Evolutionary conservation across 495 filamentous ascomycete species (phyloP).

Genomic region (Tuber calosporum): DNA sequence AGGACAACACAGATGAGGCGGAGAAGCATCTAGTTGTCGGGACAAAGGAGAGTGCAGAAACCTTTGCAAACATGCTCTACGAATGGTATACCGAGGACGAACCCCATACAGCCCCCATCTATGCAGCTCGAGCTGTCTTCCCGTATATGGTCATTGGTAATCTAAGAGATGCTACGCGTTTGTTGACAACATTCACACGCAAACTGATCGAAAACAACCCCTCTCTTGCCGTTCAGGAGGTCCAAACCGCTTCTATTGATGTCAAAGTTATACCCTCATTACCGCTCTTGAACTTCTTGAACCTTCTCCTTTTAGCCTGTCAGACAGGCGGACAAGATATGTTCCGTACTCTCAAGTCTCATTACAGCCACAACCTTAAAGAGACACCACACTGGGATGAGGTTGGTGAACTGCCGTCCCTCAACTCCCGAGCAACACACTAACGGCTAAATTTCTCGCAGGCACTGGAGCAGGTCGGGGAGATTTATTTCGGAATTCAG

Average conservation of each 20-base stretch:
- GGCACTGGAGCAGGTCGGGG: constrained; percentile 74
- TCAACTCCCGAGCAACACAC: background rate
- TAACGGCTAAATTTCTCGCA: constrained; percentile 6
- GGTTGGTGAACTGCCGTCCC: constrained; percentile 8
- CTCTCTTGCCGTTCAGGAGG: constrained; percentile 66
- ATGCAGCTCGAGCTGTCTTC: constrained; percentile 80
- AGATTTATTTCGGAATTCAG: constrained; percentile 97
- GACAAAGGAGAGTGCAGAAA: constrained; percentile 77
- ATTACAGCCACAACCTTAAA: constrained; percentile 69
- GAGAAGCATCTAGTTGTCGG: constrained; percentile 85
- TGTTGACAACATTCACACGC: constrained; percentile 70
- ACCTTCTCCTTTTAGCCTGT: constrained; percentile 70
- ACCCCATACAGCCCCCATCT: constrained; percentile 79
- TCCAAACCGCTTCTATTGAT: constrained; percentile 67
- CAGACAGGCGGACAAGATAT: constrained; percentile 72
- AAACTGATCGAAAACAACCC: constrained; percentile 62
- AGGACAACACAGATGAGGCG: constrained; percentile 83
- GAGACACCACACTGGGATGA: constrained; percentile 76
- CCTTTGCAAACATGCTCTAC: constrained; percentile 74
- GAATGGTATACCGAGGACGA: constrained; percentile 88
- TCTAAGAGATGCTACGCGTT: constrained; percentile 75
- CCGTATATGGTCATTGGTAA: constrained; percentile 89
- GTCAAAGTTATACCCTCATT: constrained; percentile 73
- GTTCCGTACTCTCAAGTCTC: constrained; percentile 72
- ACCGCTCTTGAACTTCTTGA: constrained; percentile 88